These are phyloP conservation scores for Fusarium sp. DNA, from an alignment of 2,329 filamentous ascomycete genomes.

Conservation along the genomic window DNA sequence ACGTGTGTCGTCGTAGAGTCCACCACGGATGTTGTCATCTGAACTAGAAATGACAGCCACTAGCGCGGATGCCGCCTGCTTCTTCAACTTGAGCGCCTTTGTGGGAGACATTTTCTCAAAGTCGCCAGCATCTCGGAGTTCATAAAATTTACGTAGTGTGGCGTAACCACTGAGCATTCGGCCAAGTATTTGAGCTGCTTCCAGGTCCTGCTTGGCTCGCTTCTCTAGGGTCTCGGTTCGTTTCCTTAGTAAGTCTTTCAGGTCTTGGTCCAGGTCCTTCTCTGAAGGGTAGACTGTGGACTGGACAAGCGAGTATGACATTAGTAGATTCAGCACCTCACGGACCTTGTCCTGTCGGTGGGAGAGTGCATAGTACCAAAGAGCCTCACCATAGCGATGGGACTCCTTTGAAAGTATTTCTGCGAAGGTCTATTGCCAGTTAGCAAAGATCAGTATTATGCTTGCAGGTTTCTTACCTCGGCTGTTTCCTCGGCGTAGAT, in stretches of 20 bases:
- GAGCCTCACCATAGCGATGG: constrained; percentile 84
- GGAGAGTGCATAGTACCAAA: constrained; percentile 92
- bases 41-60: constrained; percentile 88
- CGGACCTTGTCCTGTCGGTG: constrained; percentile 84
- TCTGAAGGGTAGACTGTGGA: constrained; percentile 83
- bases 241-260: constrained; percentile 77
- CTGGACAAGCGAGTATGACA: constrained; percentile 87
- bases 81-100: constrained; percentile 71
- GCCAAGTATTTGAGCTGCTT: constrained; percentile 86
- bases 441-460: constrained; percentile 33
- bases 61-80: constrained; percentile 78
- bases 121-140: constrained; percentile 75
- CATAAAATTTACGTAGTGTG: constrained; percentile 89
- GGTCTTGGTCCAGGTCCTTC: constrained; percentile 78
- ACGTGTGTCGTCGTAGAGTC: constrained; percentile 83
- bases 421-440: constrained; percentile 77
- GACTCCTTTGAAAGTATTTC: constrained; percentile 79
- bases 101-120: constrained; percentile 49
- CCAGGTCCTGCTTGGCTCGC: constrained; percentile 80
- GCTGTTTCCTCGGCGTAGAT: constrained; percentile 84
- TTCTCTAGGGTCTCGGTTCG: constrained; percentile 79
- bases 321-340: constrained; percentile 86
- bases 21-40: constrained; percentile 90
- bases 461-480: constrained; percentile 69
- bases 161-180: constrained; percentile 93